Evolutionary conservation across 1,139 yeast genomes (phyloP).

Genomic region (Ogataea hybrid): DNA sequence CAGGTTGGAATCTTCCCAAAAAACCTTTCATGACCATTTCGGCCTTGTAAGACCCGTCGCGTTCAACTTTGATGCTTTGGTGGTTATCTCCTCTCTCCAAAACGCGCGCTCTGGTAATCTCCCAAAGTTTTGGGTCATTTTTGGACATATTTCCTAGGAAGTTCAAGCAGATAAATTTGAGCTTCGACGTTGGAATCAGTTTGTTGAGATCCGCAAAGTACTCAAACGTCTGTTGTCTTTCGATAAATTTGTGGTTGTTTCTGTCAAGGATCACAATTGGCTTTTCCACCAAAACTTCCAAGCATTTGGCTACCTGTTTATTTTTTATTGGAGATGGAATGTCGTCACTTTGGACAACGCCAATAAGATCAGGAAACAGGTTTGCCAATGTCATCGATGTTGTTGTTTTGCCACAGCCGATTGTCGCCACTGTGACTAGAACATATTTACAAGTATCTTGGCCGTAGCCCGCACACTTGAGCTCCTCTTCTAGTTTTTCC

Average conservation of each 20-base stretch:
- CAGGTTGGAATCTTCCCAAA: slow-evolving; percentile 63
- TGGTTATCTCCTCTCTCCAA: slow-evolving; percentile 81
- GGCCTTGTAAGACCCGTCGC: slow-evolving; percentile 48
- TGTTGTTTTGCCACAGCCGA: slow-evolving; percentile 96
- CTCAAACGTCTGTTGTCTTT: slow-evolving; percentile 64
- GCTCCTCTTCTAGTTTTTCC: slow-evolving; percentile 23
- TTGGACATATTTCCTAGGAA: slow-evolving; percentile 47
- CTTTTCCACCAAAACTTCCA: slow-evolving; percentile 38
- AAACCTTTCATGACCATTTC: slow-evolving; percentile 71
- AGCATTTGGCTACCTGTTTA: slow-evolving; percentile 51
- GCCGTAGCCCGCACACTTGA: slow-evolving; percentile 26
- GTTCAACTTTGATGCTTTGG: slow-evolving; percentile 66
- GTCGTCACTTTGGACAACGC: slow-evolving; percentile 84
- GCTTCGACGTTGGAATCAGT: slow-evolving; percentile 35
- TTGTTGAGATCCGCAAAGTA: slow-evolving; percentile 44
- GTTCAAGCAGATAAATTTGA: slow-evolving; percentile 64
- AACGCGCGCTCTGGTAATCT: slow-evolving; percentile 60
- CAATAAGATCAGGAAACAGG: slow-evolving; percentile 59
- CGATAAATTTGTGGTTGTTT: slow-evolving; percentile 72
- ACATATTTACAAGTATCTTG: slow-evolving; percentile 46
- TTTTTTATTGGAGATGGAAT: slow-evolving; percentile 49
- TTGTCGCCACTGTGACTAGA: slow-evolving; percentile 80
- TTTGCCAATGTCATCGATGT: slow-evolving; percentile 58
- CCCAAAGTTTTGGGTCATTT: slow-evolving; percentile 38
- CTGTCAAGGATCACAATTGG: slow-evolving; percentile 74